phyloP scores from a whole-genome alignment of 2,329 filamentous ascomycete species.

The Teratosphaeria pseudoeucalypti region DNA sequence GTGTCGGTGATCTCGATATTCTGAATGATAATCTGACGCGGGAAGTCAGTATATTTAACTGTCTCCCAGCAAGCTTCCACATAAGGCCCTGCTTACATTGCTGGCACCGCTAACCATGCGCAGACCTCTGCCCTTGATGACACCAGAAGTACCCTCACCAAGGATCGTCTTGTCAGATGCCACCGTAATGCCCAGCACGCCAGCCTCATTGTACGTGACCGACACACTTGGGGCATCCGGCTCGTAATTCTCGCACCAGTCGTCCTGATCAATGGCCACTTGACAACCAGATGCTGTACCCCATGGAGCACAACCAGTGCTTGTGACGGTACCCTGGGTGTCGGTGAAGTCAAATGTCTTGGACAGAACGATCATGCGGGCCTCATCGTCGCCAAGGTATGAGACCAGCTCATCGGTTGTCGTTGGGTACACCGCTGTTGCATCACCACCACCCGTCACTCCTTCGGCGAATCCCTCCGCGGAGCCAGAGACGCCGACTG shows the following conservation, averaged over 20 bases:
- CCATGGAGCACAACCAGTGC: constrained; percentile 46
- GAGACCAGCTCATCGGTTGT: constrained; percentile 45
- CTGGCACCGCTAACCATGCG: constrained; percentile 28
- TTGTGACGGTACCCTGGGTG: constrained; percentile 43
- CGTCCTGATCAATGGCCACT: constrained; percentile 49
- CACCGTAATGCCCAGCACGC: constrained; percentile 34
- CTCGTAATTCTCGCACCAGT: constrained; percentile 46
- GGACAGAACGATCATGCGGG: constrained; percentile 49
- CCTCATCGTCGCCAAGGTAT: constrained; percentile 45
- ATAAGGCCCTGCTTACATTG: constrained; percentile 26
- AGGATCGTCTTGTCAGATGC: constrained; percentile 34
- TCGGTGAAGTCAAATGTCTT: constrained; percentile 46
- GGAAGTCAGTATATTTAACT: neutral
- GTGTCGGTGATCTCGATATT: constrained; percentile 30
- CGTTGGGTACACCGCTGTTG: constrained; percentile 24
- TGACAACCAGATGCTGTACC: constrained; percentile 45
- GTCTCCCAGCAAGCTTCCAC: neutral
- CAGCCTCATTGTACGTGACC: constrained; percentile 45
- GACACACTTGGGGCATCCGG: constrained; percentile 10
- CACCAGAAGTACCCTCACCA: constrained; percentile 28
- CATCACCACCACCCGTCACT: constrained; percentile 51
- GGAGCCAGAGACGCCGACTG: constrained; percentile 16
- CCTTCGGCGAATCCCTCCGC: constrained; percentile 43
- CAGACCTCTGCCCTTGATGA: constrained; percentile 35
- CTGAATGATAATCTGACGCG: constrained; percentile 38